Conservation (phyloP, 2,329 filamentous ascomycete genomes). For the Trichophyton simii region DNA sequence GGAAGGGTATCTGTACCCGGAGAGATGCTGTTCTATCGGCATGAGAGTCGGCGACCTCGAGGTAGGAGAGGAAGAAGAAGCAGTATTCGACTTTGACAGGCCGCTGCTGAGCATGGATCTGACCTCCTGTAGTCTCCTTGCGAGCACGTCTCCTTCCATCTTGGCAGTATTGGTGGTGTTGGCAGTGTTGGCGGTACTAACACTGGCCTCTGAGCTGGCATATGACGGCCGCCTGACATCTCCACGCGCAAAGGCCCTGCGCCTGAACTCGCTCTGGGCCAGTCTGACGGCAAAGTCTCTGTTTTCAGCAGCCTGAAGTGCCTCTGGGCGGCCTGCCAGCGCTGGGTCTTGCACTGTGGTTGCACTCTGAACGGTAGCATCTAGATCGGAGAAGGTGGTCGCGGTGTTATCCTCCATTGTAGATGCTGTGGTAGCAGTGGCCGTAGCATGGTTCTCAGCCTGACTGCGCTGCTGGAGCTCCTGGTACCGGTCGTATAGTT, state of each 20-base stretch:
- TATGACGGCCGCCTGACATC: background rate
- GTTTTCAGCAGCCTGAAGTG: conserved; percentile 58
- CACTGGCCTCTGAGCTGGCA: background rate
- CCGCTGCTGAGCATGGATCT: conserved; percentile 13
- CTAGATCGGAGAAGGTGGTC: background rate
- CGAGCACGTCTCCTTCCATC: conserved; percentile 8
- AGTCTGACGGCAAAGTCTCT: conserved; percentile 64
- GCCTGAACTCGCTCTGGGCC: conserved; percentile 57
- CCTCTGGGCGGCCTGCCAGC: conserved; percentile 44
- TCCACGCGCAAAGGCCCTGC: conserved; percentile 36
- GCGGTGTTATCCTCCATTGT: background rate
- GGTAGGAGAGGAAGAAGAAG: background rate
- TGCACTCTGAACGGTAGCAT: conserved; percentile 8
- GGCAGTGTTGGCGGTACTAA: too few species aligned
- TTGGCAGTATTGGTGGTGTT: background rate
- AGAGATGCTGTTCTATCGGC: conserved; percentile 11
- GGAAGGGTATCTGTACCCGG: conserved; percentile 32
- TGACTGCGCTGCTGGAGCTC: conserved; percentile 36
- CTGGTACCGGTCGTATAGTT: conserved; percentile 56
- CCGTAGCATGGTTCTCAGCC: conserved; percentile 18
- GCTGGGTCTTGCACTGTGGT: conserved; percentile 41
- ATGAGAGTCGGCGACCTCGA: background rate
- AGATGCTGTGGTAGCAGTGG: conserved; percentile 13
- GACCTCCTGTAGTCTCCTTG: conserved; percentile 17
- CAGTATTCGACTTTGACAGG: background rate